Conservation (phyloP, 2,329 filamentous ascomycete genomes). For the Curvularia hawaiiensis region DNA sequence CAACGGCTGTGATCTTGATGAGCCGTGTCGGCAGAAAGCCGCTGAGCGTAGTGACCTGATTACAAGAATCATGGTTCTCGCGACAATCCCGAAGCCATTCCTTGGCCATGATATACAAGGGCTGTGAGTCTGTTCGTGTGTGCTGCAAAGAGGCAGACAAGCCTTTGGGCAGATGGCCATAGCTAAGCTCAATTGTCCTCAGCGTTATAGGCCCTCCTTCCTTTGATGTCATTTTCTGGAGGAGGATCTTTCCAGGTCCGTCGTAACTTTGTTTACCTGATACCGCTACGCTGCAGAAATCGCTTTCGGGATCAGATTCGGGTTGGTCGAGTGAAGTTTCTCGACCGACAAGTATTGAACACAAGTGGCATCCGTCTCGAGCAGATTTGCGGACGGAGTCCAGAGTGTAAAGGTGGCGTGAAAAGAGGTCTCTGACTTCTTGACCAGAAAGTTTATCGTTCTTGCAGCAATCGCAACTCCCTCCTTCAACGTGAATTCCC, state of each 20-base stretch:
- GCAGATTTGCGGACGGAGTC: neutral
- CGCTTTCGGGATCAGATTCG: neutral
- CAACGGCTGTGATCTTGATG: neutral
- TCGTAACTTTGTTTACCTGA: neutral
- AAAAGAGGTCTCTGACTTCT: neutral
- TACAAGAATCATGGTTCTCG: neutral
- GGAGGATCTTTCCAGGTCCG: neutral
- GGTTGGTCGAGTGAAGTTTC: neutral
- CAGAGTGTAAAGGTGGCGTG: neutral
- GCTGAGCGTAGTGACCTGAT: neutral
- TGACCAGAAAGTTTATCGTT: neutral
- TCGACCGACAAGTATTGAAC: neutral
- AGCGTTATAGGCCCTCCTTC: neutral
- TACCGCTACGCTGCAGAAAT: neutral
- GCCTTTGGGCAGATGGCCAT: neutral
- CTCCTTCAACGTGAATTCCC: neutral
- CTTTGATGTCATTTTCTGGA: neutral
- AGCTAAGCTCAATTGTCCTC: neutral
- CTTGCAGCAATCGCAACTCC: neutral
- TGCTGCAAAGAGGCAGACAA: neutral
- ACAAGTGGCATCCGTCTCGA: neutral
- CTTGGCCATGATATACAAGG: neutral
- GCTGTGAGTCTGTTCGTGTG: neutral
- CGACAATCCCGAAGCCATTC: neutral
- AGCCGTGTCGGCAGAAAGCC: neutral